Evolutionary conservation across 2,329 filamentous ascomycete species (phyloP).

Genomic region (Pseudogymnoascus sp.): DNA sequence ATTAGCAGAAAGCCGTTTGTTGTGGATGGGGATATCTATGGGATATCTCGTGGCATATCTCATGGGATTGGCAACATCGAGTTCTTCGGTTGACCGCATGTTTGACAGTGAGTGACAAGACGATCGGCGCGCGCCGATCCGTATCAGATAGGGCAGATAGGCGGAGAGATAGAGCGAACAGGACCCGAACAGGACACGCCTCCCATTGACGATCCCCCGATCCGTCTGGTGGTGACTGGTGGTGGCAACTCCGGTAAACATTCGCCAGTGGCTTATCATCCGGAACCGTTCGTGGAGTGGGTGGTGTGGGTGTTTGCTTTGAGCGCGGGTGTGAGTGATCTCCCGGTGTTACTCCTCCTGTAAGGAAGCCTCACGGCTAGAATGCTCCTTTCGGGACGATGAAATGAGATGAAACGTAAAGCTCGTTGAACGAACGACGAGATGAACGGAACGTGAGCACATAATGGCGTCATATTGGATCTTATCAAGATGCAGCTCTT

Average conservation of each 20-base stretch:
- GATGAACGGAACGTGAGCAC: slow-evolving; percentile 1
- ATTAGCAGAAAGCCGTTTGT: not conserved
- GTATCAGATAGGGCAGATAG: slow-evolving; percentile 3
- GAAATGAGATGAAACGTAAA: not conserved
- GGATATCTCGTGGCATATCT: not conserved
- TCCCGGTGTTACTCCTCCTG: not conserved
- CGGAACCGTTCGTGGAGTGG: not conserved
- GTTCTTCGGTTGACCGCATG: not conserved
- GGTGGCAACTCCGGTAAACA: not conserved
- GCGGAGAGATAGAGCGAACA: not conserved
- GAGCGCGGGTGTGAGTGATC: not conserved
- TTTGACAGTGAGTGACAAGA: not conserved
- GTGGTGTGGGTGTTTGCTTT: not conserved
- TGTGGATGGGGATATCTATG: not conserved
- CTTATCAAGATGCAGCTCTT: not conserved
- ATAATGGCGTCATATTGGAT: slow-evolving; percentile 2
- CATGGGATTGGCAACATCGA: not conserved
- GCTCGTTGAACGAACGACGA: not conserved
- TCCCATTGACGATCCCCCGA: not conserved
- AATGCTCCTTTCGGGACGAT: not conserved
- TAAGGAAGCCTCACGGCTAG: not conserved
- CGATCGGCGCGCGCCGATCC: not conserved
- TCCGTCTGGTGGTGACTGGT: not conserved
- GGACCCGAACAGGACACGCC: not conserved
- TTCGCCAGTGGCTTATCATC: not conserved